Conservation (phyloP, 805 yeast species). For the Danielozyma ontarioensis region DNA sequence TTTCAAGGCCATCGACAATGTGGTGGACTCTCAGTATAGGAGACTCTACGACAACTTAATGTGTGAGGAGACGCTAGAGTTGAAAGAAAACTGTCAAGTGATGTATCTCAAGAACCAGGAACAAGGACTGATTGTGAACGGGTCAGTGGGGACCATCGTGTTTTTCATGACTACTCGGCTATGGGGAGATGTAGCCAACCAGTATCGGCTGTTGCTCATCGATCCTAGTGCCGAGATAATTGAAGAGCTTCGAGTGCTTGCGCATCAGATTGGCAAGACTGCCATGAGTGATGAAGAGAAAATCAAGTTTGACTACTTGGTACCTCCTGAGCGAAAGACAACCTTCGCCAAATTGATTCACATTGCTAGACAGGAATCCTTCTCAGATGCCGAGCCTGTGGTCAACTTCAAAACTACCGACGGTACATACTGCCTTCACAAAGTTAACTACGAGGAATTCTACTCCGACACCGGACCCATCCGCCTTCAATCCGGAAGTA, state of each 20-base stretch:
- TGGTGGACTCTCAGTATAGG: conserved; percentile 12
- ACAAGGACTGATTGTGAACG: conserved; percentile 78
- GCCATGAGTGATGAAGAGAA: conserved; percentile 14
- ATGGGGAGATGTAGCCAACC: conserved; percentile 18
- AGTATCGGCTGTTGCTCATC: conserved; percentile 12
- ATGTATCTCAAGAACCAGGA: conserved; percentile 79
- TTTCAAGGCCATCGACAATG: conserved; percentile 40
- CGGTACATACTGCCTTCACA: conserved; percentile 22
- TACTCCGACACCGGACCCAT: conserved; percentile 12
- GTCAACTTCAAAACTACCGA: conserved; percentile 39
- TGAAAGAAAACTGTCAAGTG: conserved; percentile 88
- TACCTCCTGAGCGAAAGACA: conserved; percentile 22
- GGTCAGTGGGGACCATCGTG: conserved; percentile 76
- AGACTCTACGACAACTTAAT: conserved; percentile 54
- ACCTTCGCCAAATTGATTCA: conserved; percentile 15
- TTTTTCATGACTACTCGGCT: conserved; percentile 39
- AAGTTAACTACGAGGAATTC: conserved; percentile 32
- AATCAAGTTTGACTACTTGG: conserved; percentile 8
- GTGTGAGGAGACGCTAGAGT: conserved; percentile 58
- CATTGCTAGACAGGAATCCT: conserved; percentile 17
- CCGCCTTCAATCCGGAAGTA: conserved; percentile 5
- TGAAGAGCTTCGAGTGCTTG: conserved; percentile 18
- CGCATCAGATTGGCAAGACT: conserved; percentile 17
- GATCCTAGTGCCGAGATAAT: conserved; percentile 15
- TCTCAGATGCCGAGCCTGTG: conserved; percentile 33